Evolutionary conservation across 169 alveolate genomes (phyloP).

Genomic region (Babesia ovis): DNA sequence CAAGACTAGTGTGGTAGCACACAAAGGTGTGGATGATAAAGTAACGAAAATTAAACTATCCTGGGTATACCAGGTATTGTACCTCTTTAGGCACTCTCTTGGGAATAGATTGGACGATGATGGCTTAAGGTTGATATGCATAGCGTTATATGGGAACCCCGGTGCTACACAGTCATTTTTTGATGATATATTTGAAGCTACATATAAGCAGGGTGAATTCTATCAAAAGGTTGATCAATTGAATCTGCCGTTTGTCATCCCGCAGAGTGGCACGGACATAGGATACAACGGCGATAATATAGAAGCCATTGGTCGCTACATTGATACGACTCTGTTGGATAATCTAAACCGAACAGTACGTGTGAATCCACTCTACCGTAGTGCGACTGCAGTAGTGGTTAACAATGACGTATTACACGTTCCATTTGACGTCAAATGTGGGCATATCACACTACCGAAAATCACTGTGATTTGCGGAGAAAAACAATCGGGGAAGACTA

Average conservation of each 20-base stretch:
- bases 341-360: not conserved
- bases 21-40: not conserved
- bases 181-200: conserved; percentile 36
- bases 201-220: conserved; percentile 17
- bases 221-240: not conserved
- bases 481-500: conserved; percentile 53
- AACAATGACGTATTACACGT: conserved; percentile 13
- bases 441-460: conserved; percentile 3
- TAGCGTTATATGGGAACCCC: conserved; percentile 50
- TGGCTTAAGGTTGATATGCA: conserved; percentile 1
- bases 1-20: not conserved
- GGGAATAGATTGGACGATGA: conserved; percentile 20
- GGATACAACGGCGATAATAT: not conserved
- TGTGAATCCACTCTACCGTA: not conserved
- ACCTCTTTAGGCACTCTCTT: conserved; percentile 43
- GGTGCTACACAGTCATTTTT: conserved; percentile 20
- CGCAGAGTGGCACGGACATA: too few species aligned
- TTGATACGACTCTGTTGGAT: not conserved
- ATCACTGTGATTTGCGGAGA: conserved; percentile 50
- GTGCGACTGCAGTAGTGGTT: not conserved
- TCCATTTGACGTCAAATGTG: conserved; percentile 53
- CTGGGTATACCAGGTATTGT: conserved; percentile 59
- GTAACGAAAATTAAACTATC: conserved; percentile 3
- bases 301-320: not conserved
- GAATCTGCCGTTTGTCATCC: not conserved